Evolutionary conservation across 257 asterid genomes (phyloP).

Genomic region (Capsicum chinense): DNA sequence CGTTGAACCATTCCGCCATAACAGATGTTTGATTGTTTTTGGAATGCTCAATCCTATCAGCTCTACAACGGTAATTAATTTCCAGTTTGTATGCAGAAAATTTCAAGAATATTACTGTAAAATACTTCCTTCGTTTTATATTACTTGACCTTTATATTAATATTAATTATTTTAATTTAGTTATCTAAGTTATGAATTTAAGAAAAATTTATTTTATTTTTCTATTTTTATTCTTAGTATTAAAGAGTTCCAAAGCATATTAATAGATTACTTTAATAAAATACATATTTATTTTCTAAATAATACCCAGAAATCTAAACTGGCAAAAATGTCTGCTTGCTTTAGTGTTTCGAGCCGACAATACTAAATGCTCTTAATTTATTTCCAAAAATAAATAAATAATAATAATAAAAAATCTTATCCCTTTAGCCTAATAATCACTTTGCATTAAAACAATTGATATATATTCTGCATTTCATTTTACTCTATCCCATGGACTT

Average conservation of each 20-base stretch:
- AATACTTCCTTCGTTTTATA: no score
- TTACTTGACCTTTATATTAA: no score
- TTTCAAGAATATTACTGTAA: neutral
- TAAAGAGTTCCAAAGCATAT: no score
- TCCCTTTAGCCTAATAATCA: neutral
- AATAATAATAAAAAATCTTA: neutral
- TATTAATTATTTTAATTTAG: no score
- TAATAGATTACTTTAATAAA: no score
- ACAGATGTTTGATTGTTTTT: neutral
- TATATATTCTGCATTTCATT: neutral
- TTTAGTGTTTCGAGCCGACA: neutral
- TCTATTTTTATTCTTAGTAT: no score
- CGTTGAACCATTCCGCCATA: accelerated
- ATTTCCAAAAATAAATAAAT: neutral
- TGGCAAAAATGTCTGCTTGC: neutral
- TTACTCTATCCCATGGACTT: no score
- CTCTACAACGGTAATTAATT: neutral
- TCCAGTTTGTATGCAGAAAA: neutral
- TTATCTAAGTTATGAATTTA: no score
- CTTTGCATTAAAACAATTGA: conserved; percentile 7
- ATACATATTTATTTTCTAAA: no score
- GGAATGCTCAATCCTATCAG: neutral
- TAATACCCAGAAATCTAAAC: conserved; percentile 2
- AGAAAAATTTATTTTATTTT: no score
- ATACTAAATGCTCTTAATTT: neutral